phyloP scores from a whole-genome alignment of 2,329 filamentous ascomycete genomes.

The Pseudogymnoascus sp. region DNA sequence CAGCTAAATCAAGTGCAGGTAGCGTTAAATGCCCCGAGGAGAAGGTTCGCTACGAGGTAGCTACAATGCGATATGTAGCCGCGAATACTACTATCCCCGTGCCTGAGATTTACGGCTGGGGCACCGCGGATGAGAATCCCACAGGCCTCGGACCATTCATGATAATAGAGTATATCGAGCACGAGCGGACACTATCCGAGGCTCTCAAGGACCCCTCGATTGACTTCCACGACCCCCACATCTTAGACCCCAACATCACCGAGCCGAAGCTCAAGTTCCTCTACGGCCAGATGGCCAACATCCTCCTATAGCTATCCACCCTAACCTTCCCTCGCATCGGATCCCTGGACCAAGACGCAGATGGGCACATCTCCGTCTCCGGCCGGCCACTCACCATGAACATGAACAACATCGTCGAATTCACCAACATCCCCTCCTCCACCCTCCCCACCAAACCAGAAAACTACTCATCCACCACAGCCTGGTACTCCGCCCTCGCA shows the following conservation, averaged over 20 bases:
- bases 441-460: background rate
- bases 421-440: conserved; percentile 17
- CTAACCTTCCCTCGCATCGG: conserved; percentile 33
- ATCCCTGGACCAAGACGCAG: conserved; percentile 24
- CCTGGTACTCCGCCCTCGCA: conserved; percentile 16
- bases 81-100: conserved; percentile 21
- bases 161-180: conserved; percentile 27
- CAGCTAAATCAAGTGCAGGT: background rate
- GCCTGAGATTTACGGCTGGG: conserved; percentile 19
- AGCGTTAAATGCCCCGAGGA: conserved; percentile 11
- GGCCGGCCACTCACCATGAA: conserved; percentile 33
- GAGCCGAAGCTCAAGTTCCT: conserved; percentile 27
- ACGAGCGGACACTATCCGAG: conserved; percentile 18
- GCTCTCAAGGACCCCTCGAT: conserved; percentile 20
- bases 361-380: conserved; percentile 23
- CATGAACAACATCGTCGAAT: conserved; percentile 33
- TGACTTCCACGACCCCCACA: too few relatives aligned
- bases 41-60: conserved; percentile 24
- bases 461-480: background rate
- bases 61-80: conserved; percentile 19
- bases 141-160: conserved; percentile 28
- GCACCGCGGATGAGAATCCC: conserved; percentile 15
- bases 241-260: conserved; percentile 29
- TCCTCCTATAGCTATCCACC: conserved; percentile 32
- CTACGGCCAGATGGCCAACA: conserved; percentile 34